Conservation (phyloP, 495 filamentous ascomycete genomes). For the Lasiosphaeria hispida region DNA sequence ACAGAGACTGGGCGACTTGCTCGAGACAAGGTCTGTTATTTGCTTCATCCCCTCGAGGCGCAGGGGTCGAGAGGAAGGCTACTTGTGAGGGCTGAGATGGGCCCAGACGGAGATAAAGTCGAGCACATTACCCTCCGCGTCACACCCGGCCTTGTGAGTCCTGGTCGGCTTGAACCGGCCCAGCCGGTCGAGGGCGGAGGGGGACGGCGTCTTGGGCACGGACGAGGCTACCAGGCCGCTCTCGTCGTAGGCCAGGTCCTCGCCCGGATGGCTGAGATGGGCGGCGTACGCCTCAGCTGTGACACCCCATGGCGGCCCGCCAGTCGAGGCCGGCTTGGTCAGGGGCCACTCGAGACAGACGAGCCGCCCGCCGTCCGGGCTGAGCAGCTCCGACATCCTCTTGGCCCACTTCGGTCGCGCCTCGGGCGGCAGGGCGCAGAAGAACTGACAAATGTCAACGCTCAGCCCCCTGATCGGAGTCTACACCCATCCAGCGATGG, state of each 20-base stretch:
- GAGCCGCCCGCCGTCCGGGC: conserved; percentile 58
- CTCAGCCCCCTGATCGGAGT: too few species aligned
- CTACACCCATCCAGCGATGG: background rate
- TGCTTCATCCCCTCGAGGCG: too few species aligned
- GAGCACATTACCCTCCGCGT: conserved; percentile 51
- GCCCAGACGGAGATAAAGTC: conserved; percentile 60
- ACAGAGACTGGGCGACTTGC: background rate
- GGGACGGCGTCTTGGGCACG: conserved; percentile 37
- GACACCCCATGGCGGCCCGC: conserved; percentile 70
- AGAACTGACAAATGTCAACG: conserved; percentile 54
- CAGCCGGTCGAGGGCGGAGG: conserved; percentile 55
- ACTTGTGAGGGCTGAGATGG: conserved; percentile 1
- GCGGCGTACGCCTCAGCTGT: conserved; percentile 62
- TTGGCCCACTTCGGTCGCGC: conserved; percentile 69
- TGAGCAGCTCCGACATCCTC: conserved; percentile 62
- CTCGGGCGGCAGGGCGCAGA: conserved; percentile 68
- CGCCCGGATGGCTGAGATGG: conserved; percentile 64
- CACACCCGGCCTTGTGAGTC: conserved; percentile 59
- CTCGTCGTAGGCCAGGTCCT: conserved; percentile 59
- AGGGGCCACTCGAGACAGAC: conserved; percentile 83
- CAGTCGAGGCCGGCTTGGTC: conserved; percentile 57
- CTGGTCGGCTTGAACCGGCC: conserved; percentile 63
- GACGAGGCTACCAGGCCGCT: conserved; percentile 48
- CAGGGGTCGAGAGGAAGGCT: background rate
- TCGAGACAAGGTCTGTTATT: too few species aligned